Evolutionary conservation across 441 rosid species (phyloP).

Genomic region (Brassica balearica): DNA sequence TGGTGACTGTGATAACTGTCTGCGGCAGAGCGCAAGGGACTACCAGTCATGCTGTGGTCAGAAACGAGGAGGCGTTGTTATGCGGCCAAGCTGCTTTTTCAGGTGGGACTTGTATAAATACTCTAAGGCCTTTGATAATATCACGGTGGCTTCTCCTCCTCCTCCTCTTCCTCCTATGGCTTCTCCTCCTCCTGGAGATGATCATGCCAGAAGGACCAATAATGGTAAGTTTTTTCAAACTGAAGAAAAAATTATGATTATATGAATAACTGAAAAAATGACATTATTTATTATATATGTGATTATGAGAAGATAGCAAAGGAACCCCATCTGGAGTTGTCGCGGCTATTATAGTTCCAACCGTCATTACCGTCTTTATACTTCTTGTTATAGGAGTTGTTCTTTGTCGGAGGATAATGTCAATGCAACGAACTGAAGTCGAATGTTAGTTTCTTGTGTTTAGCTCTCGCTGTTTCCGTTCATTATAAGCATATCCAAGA

Average conservation of each 20-base stretch:
- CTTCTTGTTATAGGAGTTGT: conserved; percentile 14
- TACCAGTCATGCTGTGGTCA: conserved; percentile 30
- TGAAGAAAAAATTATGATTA: not conserved
- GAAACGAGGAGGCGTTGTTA: conserved; percentile 4
- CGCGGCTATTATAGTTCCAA: conserved; percentile 9
- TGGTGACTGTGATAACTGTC: conserved; percentile 40
- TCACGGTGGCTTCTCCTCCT: conserved; percentile 6
- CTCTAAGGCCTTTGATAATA: conserved; percentile 26
- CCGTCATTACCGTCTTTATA: conserved; percentile 1
- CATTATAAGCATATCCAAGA: not conserved
- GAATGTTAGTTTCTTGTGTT: conserved; percentile 31
- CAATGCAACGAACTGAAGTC: not conserved
- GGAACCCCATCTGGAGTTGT: conserved; percentile 23
- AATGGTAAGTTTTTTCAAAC: conserved; percentile 6
- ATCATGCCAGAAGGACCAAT: not conserved
- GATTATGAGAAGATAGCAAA: conserved; percentile 24
- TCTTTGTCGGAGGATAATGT: conserved; percentile 4
- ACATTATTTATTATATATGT: not conserved
- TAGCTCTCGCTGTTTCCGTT: not conserved
- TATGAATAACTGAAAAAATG: not conserved
- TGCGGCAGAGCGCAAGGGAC: not conserved
- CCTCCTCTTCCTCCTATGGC: conserved; percentile 23
- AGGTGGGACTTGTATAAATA: conserved; percentile 45
- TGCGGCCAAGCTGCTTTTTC: conserved; percentile 51
- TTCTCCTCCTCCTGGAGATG: conserved; percentile 11